Evolutionary conservation across 2,329 filamentous ascomycete genomes (phyloP), one percentile per base, ranked within the genome.

Genomic region (Aspergillus bombycis): DNA sequence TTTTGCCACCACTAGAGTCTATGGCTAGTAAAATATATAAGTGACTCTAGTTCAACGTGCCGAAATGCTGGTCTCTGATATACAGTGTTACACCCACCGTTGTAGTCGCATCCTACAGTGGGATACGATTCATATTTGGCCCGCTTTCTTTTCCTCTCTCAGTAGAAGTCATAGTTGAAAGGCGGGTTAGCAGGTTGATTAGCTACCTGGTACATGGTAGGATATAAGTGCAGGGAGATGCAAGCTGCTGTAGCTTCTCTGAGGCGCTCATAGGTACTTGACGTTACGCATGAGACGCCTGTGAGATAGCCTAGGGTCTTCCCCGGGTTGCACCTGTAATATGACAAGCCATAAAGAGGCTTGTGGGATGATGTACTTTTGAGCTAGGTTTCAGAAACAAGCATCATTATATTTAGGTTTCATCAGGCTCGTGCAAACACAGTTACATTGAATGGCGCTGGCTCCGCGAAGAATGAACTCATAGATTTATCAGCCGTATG

Each of bases 141-240:
- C 26, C 16, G 14, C 5, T 1, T 28, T 5, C 9, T n/a, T 16
- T 28, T 48, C 23, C 11, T 23, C 12, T 10, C 3, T 28, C 2
- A 16, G 23, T 2, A 8, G 12, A 5, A 19, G 2, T 16, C 2
- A 19, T 2, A 11, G 14, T 4, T 16, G 2, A 41, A n/a, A 1
- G 19, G 1, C 8, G 4, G 8, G 9, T 3, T 41, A 14, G 4
- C 1, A 4, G 6, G 11, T 21, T 43, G 41, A 23, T 11, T 12
- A 6, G 3, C 11, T 14, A 23, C 0, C 11, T 10, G 2, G 0
- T 14, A 23, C 19, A n/a, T 1, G 2, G 3, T n/a, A 41, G 19
- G 8, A 23, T 12, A 14, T 11, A 12, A 4, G n/a, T 5, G 21
- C 10, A 46, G n/a, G 10, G 2, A 23, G 0, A 14, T 21, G 10